These are phyloP conservation scores for Nemania bipapillata DNA, from an alignment of 2,329 filamentous ascomycete genomes.

Conservation along the genomic window DNA sequence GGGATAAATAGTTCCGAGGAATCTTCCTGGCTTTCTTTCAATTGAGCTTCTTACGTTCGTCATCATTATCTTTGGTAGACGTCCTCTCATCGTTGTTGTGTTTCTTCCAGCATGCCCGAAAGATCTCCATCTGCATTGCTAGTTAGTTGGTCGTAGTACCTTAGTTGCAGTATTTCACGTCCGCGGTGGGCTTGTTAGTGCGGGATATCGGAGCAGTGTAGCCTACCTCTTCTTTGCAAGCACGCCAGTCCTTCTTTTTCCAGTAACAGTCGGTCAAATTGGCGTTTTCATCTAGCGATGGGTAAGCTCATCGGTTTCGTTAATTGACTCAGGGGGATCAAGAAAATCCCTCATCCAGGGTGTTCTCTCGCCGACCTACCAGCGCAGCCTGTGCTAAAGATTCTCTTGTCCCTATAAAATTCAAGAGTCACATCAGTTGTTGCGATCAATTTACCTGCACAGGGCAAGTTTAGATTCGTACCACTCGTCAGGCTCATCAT, in stretches of 20 bases:
- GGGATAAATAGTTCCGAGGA: background rate
- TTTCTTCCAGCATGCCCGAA: constrained; percentile 89
- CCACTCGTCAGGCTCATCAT: constrained; percentile 97
- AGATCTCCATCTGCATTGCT: constrained; percentile 79
- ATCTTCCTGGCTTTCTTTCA: background rate
- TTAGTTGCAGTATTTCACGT: background rate
- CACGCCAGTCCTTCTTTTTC: constrained; percentile 94
- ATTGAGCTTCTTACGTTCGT: constrained; percentile 5
- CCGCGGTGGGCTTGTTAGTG: background rate
- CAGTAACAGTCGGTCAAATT: constrained; percentile 96
- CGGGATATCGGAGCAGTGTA: background rate
- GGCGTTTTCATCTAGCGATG: constrained; percentile 77
- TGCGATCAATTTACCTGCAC: constrained; percentile 1
- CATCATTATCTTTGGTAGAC: constrained; percentile 70
- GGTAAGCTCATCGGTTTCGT: constrained; percentile 26
- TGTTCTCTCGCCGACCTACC: constrained; percentile 62
- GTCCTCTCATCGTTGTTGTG: constrained; percentile 89
- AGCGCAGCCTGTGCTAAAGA: constrained; percentile 94
- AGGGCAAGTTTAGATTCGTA: constrained; percentile 59
- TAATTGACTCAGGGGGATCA: background rate
- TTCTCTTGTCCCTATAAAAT: constrained; percentile 87
- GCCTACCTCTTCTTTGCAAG: constrained; percentile 86
- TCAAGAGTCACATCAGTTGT: constrained; percentile 26
- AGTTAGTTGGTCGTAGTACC: too few relatives aligned
- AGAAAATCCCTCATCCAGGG: constrained; percentile 24